phyloP scores from a whole-genome alignment of 2,329 filamentous ascomycete species.

The Proliferodiscus dingleyae region DNA sequence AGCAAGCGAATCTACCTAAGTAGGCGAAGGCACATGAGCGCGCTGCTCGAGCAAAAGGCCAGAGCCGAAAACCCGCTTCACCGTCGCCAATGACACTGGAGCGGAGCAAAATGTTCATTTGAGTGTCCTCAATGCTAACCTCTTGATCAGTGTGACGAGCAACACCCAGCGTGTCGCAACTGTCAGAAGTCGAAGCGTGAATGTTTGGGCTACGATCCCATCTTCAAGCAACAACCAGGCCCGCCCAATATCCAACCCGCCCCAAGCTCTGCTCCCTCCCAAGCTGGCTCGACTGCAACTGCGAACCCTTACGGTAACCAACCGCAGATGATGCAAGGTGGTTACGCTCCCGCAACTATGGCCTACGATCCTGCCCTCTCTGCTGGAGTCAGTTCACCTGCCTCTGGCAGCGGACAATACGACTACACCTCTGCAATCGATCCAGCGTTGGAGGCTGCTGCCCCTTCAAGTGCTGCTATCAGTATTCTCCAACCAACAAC shows the following conservation, averaged over 20 bases:
- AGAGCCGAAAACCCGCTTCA: slow-evolving; percentile 9
- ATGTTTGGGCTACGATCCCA: slow-evolving; percentile 80
- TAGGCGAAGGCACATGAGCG: slow-evolving; percentile 33
- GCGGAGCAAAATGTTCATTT: no score
- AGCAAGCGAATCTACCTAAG: slow-evolving; percentile 34
- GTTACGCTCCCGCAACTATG: slow-evolving; percentile 34
- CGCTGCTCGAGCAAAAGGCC: slow-evolving; percentile 19
- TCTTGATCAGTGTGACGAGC: slow-evolving; percentile 80
- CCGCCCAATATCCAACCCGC: slow-evolving; percentile 70
- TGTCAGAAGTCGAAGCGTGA: slow-evolving; percentile 86
- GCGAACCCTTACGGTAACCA: slow-evolving; percentile 43
- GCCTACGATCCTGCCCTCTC: slow-evolving; percentile 31
- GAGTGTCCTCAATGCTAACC: slow-evolving; percentile 15
- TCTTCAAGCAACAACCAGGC: slow-evolving; percentile 67
- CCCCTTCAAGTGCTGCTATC: slow-evolving; percentile 25
- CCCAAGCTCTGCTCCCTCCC: slow-evolving; percentile 40
- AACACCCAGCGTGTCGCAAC: slow-evolving; percentile 85
- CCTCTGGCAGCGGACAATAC: slow-evolving; percentile 42
- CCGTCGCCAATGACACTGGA: no score
- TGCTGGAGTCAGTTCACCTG: slow-evolving; percentile 39
- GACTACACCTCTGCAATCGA: slow-evolving; percentile 61
- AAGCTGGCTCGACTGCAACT: slow-evolving; percentile 23
- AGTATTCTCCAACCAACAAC: slow-evolving; percentile 18
- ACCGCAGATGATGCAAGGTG: slow-evolving; percentile 40
- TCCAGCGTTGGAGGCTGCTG: slow-evolving; percentile 53